Conservation (phyloP, 1,284 basidiomycete genomes). For the Prillingera fragicola region DNA sequence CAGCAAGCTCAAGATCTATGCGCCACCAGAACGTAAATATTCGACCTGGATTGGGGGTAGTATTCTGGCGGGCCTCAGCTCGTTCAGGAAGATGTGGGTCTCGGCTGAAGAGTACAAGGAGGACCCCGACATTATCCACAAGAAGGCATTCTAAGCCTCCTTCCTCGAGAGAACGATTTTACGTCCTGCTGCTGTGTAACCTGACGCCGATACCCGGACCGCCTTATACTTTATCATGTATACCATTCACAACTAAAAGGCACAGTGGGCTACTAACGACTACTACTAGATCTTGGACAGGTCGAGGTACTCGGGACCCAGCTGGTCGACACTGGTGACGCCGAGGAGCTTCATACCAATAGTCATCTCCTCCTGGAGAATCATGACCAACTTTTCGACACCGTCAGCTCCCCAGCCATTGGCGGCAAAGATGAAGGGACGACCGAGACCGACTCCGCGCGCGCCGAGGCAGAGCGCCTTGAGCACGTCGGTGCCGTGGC, state of each 20-base stretch:
- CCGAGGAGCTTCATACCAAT: slow-evolving; percentile 73
- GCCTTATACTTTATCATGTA: slow-evolving; percentile 4
- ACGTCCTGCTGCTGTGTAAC: too few relatives aligned
- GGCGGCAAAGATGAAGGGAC: slow-evolving; percentile 79
- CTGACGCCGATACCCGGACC: background rate
- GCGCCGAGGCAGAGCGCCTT: slow-evolving; percentile 87
- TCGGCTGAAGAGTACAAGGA: slow-evolving; percentile 99
- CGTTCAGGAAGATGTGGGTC: slow-evolving; percentile 99
- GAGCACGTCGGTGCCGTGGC: slow-evolving; percentile 78
- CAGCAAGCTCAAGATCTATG: slow-evolving; percentile 98
- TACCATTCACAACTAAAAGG: too few relatives aligned
- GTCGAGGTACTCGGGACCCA: slow-evolving; percentile 35
- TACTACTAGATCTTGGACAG: slow-evolving; percentile 22
- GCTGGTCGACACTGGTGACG: slow-evolving; percentile 54
- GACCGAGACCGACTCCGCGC: slow-evolving; percentile 75
- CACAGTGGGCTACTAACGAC: too few relatives aligned
- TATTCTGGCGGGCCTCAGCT: slow-evolving; percentile 88
- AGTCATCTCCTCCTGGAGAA: slow-evolving; percentile 71
- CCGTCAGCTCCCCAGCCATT: slow-evolving; percentile 78
- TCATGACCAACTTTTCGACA: slow-evolving; percentile 60
- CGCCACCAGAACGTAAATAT: slow-evolving; percentile 99
- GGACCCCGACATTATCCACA: slow-evolving; percentile 93
- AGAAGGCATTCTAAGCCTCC: slow-evolving; percentile 41
- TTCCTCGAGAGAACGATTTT: background rate
- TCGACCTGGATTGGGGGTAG: slow-evolving; percentile 99